Base-by-base conservation (phyloP, 257 asterid species). In the Ophiorrhiza pumila region DNA sequence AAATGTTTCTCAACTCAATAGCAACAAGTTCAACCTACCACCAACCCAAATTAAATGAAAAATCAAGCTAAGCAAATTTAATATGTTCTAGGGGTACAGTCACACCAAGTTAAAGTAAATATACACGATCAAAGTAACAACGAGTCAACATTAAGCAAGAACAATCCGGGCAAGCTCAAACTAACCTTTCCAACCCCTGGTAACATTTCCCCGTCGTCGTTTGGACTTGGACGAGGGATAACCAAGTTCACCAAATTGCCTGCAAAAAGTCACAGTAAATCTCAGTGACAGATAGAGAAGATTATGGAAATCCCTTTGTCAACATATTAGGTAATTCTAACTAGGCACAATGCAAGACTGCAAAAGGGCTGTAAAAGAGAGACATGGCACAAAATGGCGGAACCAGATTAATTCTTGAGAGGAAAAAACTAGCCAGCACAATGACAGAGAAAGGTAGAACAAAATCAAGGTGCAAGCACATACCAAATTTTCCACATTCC, bases 101-200 rank as follows among this genome's bases (percentile, higher is more conserved):
- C n/a, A n/a, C n/a, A n/a, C n/a, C n/a, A n/a, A n/a, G n/a, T n/a
- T n/a, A n/a, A n/a, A n/a, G n/a, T n/a, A n/a, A n/a, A n/a, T n/a
- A n/a, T n/a, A n/a, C n/a, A n/a, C n/a, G n/a, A n/a, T n/a, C n/a
- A n/a, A n/a, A n/a, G n/a, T 9, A 13, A 61, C 66, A 61, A 18
- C 18, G 22, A 14, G 35, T 8, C 1, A 27, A 57, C 7, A 37
- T 37, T 37, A 37, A 37, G 7, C 4, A 2, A 37, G 42, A 37
- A 6, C 3, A n/a, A 43, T 25, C 46, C 11, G 17, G 29, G 31
- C 43, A n/a, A 43, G 37, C 22, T 61, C 49, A 66, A 22, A 77
- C 91, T 61, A 73, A 91, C 99, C 98, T 91, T 94, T 74, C 99
- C 99, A 47, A 90, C 89, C 70, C 99, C 99, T 13, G 99, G 97